These are phyloP conservation scores for Erodium texanum DNA, from an alignment of 441 rosid genomes.

Conservation along the genomic window DNA sequence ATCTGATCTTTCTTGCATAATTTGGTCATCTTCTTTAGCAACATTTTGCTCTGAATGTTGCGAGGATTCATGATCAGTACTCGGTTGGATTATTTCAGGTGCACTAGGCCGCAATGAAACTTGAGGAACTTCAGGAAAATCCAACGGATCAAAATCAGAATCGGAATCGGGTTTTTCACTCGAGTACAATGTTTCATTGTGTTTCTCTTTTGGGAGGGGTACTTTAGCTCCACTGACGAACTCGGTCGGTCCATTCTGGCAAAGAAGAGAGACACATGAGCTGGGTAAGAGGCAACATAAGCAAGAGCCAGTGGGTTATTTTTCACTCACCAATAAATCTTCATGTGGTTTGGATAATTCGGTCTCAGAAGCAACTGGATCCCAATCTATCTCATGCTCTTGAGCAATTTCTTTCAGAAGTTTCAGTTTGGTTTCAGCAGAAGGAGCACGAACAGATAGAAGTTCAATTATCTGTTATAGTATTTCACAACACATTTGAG, in stretches of 20 bases:
- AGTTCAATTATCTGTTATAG: slow-evolving; percentile 67
- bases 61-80: slow-evolving; percentile 30
- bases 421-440: slow-evolving; percentile 64
- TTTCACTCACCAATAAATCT: slow-evolving; percentile 68
- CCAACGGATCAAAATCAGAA: slow-evolving; percentile 41
- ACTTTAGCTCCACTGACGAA: slow-evolving; percentile 63
- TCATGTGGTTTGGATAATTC: slow-evolving; percentile 75
- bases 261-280: slow-evolving; percentile 19
- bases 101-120: slow-evolving; percentile 34
- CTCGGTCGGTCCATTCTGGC: slow-evolving; percentile 72
- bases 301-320: background rate
- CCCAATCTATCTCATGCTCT: slow-evolving; percentile 93
- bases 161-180: slow-evolving; percentile 50
- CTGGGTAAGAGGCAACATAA: slow-evolving; percentile 16
- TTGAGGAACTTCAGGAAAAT: slow-evolving; percentile 77
- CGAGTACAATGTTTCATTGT: slow-evolving; percentile 35
- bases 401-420: slow-evolving; percentile 93
- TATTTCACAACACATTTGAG: slow-evolving; percentile 15
- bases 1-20: slow-evolving; percentile 23
- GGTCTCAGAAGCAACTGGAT: slow-evolving; percentile 75
- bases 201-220: slow-evolving; percentile 70
- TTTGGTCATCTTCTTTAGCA: slow-evolving; percentile 14
- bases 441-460: slow-evolving; percentile 76
- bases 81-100: slow-evolving; percentile 26
- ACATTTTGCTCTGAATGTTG: background rate